Base-by-base conservation (phyloP, 345 rosid genomes). In the Odontarrhena argentea region DNA sequence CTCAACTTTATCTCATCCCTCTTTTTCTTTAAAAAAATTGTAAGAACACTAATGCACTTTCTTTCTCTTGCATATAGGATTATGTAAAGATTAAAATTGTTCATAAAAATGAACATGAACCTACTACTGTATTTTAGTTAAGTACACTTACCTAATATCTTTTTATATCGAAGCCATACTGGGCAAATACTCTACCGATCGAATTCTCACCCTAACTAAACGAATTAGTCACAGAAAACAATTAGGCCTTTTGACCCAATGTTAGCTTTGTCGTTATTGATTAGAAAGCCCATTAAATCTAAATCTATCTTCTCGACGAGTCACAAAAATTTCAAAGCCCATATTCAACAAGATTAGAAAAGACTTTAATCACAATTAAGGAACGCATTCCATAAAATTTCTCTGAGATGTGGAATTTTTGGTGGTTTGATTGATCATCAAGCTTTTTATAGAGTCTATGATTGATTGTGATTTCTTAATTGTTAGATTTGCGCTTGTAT, bases 191-290 rank as follows among this genome's bases (percentile, higher is more conserved):
- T n/a, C n/a, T n/a, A n/a, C n/a, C n/a, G n/a, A n/a, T n/a, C n/a
- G n/a, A n/a, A n/a, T n/a, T n/a, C n/a, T n/a, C n/a, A n/a, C n/a
- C n/a, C n/a, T n/a, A n/a, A n/a, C n/a, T n/a, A n/a, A n/a, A n/a
- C n/a, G n/a, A n/a, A n/a, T n/a, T n/a, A n/a, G n/a, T n/a, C n/a
- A n/a, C n/a, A n/a, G n/a, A n/a, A n/a, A 28, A 51, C n/a, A 43
- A 36, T 11, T 25, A 64, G 68, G 44, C 62, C 54, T 11, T 36
- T 6, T 9, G 1, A 38, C 50, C 72, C 72, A 68, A 38, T 38
- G 2, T 0, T 0, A 6, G 7, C 0, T 4, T 12, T 34, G 8
- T 7, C n/a, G 28, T 47, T 10, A 0, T 48, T 4, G 0, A 0
- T 49, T 1, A 49, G 1, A 59, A 41, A 13, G 67, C 63, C 69